Evolutionary conservation across 2,329 filamentous ascomycete species (phyloP), one percentile per base, ranked within the genome.

Genomic region (Pseudovirgaria hyperparasitica): DNA sequence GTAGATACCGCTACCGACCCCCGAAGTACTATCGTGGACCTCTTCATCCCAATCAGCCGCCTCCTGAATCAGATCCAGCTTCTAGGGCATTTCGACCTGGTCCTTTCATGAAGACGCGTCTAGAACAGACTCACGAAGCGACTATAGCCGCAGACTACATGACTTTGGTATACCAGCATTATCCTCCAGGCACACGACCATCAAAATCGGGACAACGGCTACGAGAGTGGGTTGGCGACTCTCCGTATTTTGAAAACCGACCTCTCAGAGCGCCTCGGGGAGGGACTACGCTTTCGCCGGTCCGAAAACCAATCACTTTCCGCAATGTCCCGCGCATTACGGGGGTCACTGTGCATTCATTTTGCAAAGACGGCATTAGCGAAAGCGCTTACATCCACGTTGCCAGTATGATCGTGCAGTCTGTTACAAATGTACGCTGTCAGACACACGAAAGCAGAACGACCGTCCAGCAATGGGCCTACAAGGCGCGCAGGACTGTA

Each of bases 1-100:
- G 3, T 35, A 92, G 87, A 67, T 98, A 96, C 62, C 82, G 92
- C 58, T 96, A 80, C 57, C 84, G 86, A 38, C 78, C 87, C 26
- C 90, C 90, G 37, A 90, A 87, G 61, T 98, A 86, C 68, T 76
- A 93, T 56, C 82, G 87, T 46, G 90, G 90, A 30, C 86, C 86
- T 37, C 67, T 96, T 14, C 86, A 96, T 52, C 90, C 90, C 26
- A 75, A 94, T 46, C 84, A 93, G 60, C 81, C 84, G 32, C 87
- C 84, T n/a, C 69, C 75, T 20, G 70, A 76, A 27, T 90, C 86
- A 36, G 82, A 94, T 45, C 86, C 86, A 1, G 70, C 78, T 16
- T 93, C 90, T 32, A 79, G 90, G 49, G 67, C 84, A 48, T 98
- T 90, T 54, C 66, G 81, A 15, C 86, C 90, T 1, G 90, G 90